Evolutionary conservation across 148 eudicot species (phyloP), one percentile per base, ranked within the genome.

Genomic region (Silene latifolia): DNA sequence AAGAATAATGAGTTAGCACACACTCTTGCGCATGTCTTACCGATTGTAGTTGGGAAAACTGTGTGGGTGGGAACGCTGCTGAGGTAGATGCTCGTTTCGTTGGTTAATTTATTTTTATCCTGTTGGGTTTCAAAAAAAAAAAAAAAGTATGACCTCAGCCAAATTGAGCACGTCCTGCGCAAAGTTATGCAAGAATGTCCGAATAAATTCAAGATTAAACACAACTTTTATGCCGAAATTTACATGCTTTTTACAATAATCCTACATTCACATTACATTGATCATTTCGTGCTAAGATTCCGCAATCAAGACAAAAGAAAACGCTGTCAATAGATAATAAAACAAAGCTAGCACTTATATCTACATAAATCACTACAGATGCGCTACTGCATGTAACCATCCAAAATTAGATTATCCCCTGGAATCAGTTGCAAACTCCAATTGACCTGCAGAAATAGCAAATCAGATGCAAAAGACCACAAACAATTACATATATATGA

Each of bases 301-400:
- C 7, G 44, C 27, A 46, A 23, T 20, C 7, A 8, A 67, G 25
- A 12, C 24, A 5, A 69, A 3, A 13, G 32, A 4, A 47, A 46
- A 69, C 8, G n/a, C 58, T 4, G 57, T 35, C 0, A 10, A 21
- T 14, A 20, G 19, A 67, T 19, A 2, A 39, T 67, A 9, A 68
- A 12, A 69, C 72, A 21, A 11, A 69, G 57, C 72, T 69, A 20
- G 72, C 53, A 19, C 13, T 32, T 65, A 35, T 44, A 69, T 46
- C 47, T 69, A 69, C 57, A 69, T 21, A 68, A 24, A 27, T 64
- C 20, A 65, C 47, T 20, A 69, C 72, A 69, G 51, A 69, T 20
- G 56, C 4, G 17, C 29, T 46, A 44, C 54, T 13, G 18, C 58
- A 20, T 25, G 14, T 46, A 46, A 47, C 58, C 57, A 5, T 69